These are phyloP conservation scores for Aspergillus spinulosporus DNA, from an alignment of 2,329 filamentous ascomycete genomes.

Conservation along the genomic window DNA sequence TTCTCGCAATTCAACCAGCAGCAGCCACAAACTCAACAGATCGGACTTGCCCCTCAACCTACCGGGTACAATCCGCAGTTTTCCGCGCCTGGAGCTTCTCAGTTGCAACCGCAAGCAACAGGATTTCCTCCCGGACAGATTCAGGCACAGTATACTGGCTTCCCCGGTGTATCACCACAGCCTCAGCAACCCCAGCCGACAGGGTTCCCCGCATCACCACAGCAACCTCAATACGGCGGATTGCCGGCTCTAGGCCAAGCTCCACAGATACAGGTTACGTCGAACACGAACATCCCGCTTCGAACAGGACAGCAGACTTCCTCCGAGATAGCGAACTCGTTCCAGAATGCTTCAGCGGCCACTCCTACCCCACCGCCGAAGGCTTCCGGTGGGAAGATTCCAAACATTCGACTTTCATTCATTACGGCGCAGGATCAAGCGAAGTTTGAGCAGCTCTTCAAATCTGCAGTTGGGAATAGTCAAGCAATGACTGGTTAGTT, in stretches of 20 bases:
- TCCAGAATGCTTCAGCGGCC: conserved; percentile 51
- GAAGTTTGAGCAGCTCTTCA: conserved; percentile 97
- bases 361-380: conserved; percentile 65
- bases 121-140: conserved; percentile 58
- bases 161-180: conserved; percentile 38
- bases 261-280: conserved; percentile 43
- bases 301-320: conserved; percentile 62
- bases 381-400: conserved; percentile 68
- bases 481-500: conserved; percentile 74
- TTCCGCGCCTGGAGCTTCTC: conserved; percentile 53
- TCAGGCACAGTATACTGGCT: conserved; percentile 52
- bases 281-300: conserved; percentile 48
- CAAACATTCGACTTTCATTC: conserved; percentile 90
- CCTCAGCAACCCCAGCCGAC: conserved; percentile 48
- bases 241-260: conserved; percentile 49
- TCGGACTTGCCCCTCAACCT: conserved; percentile 56
- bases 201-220: conserved; percentile 46
- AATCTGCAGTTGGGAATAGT: conserved; percentile 82
- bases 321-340: conserved; percentile 64
- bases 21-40: conserved; percentile 55
- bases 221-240: conserved; percentile 63
- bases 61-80: conserved; percentile 58
- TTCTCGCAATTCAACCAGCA: conserved; percentile 47
- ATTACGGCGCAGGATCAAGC: conserved; percentile 93
- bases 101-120: conserved; percentile 67